Percentiles rank a stretch among this genome's conserved stretches.
phyloP scores from a whole-genome alignment of 768 basidiomycete species.

The Mycena vitilis region DNA sequence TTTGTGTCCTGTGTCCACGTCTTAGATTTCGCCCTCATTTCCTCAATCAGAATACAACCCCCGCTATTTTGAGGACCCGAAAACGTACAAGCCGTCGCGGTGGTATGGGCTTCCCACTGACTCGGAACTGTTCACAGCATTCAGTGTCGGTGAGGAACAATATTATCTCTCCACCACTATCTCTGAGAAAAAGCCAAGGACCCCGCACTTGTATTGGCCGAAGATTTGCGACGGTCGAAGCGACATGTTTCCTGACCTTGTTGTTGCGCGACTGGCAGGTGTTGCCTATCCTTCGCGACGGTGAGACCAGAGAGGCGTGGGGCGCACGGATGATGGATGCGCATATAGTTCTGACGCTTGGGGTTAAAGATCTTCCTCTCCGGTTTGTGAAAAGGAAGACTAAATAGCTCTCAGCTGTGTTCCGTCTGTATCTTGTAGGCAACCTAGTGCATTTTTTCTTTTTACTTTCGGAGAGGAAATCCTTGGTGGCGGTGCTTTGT shows the following conservation, averaged over 20 bases:
- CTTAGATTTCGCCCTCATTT: not conserved
- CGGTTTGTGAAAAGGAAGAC: constrained; percentile 37
- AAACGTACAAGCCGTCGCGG: constrained; percentile 61
- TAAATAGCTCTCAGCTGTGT: no score
- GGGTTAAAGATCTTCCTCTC: constrained; percentile 36
- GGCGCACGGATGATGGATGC: constrained; percentile 39
- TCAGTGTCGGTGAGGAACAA: constrained; percentile 48
- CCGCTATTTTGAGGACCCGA: constrained; percentile 60
- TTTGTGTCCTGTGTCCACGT: no score
- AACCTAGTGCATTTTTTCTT: no score
- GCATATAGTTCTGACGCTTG: constrained; percentile 39
- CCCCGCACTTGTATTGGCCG: constrained; percentile 58
- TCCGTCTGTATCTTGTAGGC: no score
- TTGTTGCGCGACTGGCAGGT: constrained; percentile 58
- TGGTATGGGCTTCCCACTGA: constrained; percentile 59
- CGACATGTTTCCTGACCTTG: constrained; percentile 54
- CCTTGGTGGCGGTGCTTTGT: no score
- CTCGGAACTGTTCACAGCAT: constrained; percentile 58
- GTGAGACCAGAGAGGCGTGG: constrained; percentile 47
- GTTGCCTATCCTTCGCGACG: constrained; percentile 41
- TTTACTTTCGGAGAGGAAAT: no score
- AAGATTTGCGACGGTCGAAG: constrained; percentile 57
- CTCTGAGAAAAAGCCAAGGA: constrained; percentile 37
- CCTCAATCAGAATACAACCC: constrained; percentile 58
- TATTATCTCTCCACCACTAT: not conserved